Conservation (phyloP, 345 rosid genomes). For the Barbarea vulgaris region DNA sequence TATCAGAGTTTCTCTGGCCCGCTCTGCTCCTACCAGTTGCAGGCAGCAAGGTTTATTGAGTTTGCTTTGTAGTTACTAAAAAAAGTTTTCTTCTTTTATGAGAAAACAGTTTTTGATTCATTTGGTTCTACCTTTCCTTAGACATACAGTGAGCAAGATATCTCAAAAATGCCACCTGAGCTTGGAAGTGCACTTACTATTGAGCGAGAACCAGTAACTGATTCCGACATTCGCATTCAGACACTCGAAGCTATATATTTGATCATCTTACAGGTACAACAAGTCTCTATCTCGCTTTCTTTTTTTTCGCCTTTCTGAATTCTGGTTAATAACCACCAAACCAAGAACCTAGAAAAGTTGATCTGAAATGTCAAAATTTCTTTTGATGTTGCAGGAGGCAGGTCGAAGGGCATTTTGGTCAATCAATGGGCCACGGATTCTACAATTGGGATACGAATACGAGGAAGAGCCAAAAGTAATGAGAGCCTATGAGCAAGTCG, state of each 20-base stretch:
- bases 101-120: not conserved
- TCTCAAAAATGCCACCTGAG: slow-evolving; percentile 83
- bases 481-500: slow-evolving; percentile 87
- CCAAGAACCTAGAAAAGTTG: not conserved
- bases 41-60: slow-evolving; percentile 63
- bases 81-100: not conserved
- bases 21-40: slow-evolving; percentile 94
- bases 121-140: slow-evolving; percentile 32
- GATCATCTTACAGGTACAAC: slow-evolving; percentile 68
- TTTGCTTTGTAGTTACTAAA: not conserved
- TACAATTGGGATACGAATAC: slow-evolving; percentile 85
- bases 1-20: slow-evolving; percentile 94
- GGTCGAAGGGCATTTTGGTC: slow-evolving; percentile 91
- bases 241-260: slow-evolving; percentile 83
- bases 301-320: not conserved
- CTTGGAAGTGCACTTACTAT: slow-evolving; percentile 84
- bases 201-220: slow-evolving; percentile 85
- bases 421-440: slow-evolving; percentile 76
- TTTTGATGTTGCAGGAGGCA: slow-evolving; percentile 57
- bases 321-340: not conserved
- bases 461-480: slow-evolving; percentile 88
- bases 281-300: not conserved
- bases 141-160: slow-evolving; percentile 67
- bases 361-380: not conserved
- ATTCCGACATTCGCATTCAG: slow-evolving; percentile 79